Evolutionary conservation across 2,329 filamentous ascomycete genomes (phyloP).

Genomic region (Phialocephala subalpina): DNA sequence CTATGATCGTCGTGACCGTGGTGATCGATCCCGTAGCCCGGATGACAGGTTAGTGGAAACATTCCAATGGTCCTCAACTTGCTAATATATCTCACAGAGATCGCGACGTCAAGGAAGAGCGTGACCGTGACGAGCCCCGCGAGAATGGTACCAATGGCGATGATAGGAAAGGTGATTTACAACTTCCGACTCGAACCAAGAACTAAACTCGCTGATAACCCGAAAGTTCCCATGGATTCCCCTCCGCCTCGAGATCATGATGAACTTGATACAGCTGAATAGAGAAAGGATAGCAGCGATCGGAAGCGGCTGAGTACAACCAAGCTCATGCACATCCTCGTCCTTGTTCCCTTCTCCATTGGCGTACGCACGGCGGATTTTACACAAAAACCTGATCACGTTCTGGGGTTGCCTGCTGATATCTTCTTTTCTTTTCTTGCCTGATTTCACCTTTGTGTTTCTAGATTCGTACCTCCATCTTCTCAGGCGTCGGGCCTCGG

Average conservation of each 20-base stretch:
- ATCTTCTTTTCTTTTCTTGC: slow-evolving; percentile 38
- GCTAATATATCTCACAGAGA: slow-evolving; percentile 44
- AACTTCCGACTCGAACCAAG: slow-evolving; percentile 31
- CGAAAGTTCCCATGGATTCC: slow-evolving; percentile 69
- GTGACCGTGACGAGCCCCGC: slow-evolving; percentile 69
- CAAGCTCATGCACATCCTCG: slow-evolving; percentile 25
- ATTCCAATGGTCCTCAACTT: background rate
- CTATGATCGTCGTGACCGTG: slow-evolving; percentile 73
- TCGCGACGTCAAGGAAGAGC: slow-evolving; percentile 58
- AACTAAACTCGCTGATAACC: slow-evolving; percentile 38
- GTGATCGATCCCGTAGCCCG: slow-evolving; percentile 77
- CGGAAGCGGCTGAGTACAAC: slow-evolving; percentile 9
- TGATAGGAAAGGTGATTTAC: slow-evolving; percentile 81
- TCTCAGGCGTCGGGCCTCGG: slow-evolving; percentile 22
- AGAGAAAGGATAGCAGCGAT: slow-evolving; percentile 35
- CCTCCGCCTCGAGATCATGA: slow-evolving; percentile 80
- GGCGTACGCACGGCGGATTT: slow-evolving; percentile 34
- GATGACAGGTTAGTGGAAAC: slow-evolving; percentile 60
- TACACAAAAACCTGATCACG: slow-evolving; percentile 37
- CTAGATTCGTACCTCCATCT: slow-evolving; percentile 40
- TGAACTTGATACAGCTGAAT: slow-evolving; percentile 94
- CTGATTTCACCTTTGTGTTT: slow-evolving; percentile 44
- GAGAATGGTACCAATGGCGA: slow-evolving; percentile 85
- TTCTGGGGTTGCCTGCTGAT: slow-evolving; percentile 35
- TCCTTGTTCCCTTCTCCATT: slow-evolving; percentile 29